These are phyloP conservation scores for Stemphylium vesicarium DNA, from an alignment of 2,329 filamentous ascomycete genomes.

Conservation along the genomic window DNA sequence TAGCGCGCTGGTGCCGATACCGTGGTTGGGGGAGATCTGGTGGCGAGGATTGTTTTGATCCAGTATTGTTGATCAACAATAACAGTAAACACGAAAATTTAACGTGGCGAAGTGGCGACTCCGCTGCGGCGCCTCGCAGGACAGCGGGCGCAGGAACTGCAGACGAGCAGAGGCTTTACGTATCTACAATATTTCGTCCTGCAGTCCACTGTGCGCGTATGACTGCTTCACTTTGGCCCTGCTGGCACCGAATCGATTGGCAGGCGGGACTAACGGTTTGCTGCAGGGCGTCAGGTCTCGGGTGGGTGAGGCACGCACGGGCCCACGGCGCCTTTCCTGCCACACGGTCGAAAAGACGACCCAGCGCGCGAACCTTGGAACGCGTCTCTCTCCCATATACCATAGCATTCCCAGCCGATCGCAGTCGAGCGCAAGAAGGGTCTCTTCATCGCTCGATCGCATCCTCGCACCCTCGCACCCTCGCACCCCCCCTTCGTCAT, in stretches of 20 bases:
- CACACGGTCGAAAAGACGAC: conserved; percentile 29
- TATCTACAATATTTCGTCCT: not conserved
- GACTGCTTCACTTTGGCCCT: conserved; percentile 25
- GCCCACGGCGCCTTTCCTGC: conserved; percentile 11
- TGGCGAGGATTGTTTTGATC: conserved; percentile 16
- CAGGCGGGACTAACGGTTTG: conserved; percentile 21
- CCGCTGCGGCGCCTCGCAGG: conserved; percentile 16
- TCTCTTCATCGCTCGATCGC: conserved; percentile 28
- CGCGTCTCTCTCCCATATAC: conserved; percentile 31
- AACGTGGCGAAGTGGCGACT: not conserved
- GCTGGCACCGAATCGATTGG: conserved; percentile 24
- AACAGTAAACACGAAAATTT: conserved; percentile 7
- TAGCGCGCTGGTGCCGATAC: conserved; percentile 17
- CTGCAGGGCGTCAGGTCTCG: conserved; percentile 18
- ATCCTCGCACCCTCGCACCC: not conserved
- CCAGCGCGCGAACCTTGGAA: conserved; percentile 20
- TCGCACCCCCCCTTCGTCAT: conserved; percentile 16
- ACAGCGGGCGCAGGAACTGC: not conserved
- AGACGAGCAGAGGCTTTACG: not conserved
- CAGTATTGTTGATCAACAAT: conserved; percentile 16
- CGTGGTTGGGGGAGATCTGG: conserved; percentile 3
- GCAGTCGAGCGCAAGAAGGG: conserved; percentile 31
- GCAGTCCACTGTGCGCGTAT: not conserved
- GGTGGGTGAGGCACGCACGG: conserved; percentile 15
- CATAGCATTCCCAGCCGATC: conserved; percentile 33